These are phyloP conservation scores for Gossypium schwendimanii DNA, from an alignment of 441 rosid species.

Conservation along the genomic window DNA sequence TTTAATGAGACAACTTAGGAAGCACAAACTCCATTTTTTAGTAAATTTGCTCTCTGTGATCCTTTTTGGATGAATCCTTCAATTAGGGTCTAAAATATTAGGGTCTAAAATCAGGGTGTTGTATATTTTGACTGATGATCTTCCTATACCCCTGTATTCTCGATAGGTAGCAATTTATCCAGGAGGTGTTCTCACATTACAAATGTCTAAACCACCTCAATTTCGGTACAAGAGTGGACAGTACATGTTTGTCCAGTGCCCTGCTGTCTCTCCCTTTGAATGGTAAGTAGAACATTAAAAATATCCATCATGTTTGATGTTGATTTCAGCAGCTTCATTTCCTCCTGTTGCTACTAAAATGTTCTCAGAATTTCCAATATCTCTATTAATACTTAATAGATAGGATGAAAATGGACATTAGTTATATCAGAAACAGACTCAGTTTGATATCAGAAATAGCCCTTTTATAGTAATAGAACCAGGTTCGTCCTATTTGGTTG, in stretches of 20 bases:
- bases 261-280: constrained; percentile 61
- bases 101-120: not conserved
- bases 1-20: too few species aligned
- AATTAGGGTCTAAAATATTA: not conserved
- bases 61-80: not conserved
- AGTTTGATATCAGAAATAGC: too few species aligned
- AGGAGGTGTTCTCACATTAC: constrained; percentile 54
- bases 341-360: not conserved
- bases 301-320: not conserved
- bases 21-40: too few species aligned
- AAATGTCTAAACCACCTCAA: constrained; percentile 61
- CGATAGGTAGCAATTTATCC: constrained; percentile 82
- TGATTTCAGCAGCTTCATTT: not conserved
- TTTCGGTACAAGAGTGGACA: constrained; percentile 67
- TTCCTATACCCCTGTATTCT: constrained; percentile 7
- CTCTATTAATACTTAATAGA: not conserved
- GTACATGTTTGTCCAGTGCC: constrained; percentile 63
- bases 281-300: constrained; percentile 30
- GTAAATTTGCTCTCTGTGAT: not conserved
- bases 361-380: not conserved
- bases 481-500: not conserved
- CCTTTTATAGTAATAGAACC: not conserved
- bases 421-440: not conserved
- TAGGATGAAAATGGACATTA: not conserved
- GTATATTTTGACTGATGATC: not conserved